A percentile compares a stretch with the other conserved stretches of the same genome.
These are phyloP conservation scores for Astraeus odoratus DNA, from an alignment of 768 basidiomycete species.

Conservation along the genomic window DNA sequence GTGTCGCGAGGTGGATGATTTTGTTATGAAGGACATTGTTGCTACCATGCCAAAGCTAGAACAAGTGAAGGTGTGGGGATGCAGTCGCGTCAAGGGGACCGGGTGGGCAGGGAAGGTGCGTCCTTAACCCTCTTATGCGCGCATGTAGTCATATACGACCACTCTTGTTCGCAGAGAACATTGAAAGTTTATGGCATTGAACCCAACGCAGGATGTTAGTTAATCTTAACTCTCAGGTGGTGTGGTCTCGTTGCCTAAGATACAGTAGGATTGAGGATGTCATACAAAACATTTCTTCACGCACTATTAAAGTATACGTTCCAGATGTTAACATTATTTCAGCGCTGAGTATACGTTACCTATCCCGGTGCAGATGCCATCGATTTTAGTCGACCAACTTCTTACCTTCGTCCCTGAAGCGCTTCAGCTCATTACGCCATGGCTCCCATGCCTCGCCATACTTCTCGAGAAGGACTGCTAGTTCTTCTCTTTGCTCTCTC, in stretches of 20 bases:
- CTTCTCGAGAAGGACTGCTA: conserved; percentile 67
- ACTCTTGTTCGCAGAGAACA: conserved; percentile 13
- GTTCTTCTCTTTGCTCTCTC: conserved; percentile 81
- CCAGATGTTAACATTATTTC: too few relatives aligned
- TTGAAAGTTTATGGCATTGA: conserved; percentile 26
- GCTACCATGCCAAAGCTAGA: conserved; percentile 35
- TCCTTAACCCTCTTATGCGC: background rate
- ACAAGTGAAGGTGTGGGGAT: conserved; percentile 50
- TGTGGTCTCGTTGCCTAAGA: too few relatives aligned
- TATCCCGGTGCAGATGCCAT: background rate
- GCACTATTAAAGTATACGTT: too few relatives aligned
- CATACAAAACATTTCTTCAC: too few relatives aligned
- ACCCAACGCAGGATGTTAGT: conserved; percentile 33
- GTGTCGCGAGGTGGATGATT: conserved; percentile 80
- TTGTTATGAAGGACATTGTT: conserved; percentile 65
- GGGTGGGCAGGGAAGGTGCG: conserved; percentile 42
- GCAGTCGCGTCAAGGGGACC: conserved; percentile 39
- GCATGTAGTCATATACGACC: background rate
- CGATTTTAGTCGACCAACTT: conserved; percentile 35
- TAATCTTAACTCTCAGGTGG: too few relatives aligned
- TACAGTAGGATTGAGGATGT: too few relatives aligned
- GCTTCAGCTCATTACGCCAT: conserved; percentile 73
- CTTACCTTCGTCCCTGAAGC: conserved; percentile 67
- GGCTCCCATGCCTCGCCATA: conserved; percentile 85
- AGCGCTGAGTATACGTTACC: background rate